phyloP scores from a whole-genome alignment of 1,284 basidiomycete species.

The Wallemia hederae region DNA sequence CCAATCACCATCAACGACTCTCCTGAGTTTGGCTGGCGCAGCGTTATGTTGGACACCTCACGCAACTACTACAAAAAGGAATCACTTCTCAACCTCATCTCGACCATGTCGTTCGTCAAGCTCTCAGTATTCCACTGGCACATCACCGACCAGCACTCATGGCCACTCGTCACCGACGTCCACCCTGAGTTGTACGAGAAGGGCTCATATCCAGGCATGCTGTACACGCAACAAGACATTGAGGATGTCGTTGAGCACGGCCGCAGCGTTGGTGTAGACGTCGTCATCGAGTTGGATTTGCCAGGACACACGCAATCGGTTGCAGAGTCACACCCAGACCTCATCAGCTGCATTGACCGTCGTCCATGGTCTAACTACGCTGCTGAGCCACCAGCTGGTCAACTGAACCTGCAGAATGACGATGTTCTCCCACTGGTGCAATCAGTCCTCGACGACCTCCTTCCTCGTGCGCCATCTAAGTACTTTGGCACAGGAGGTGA shows the following conservation, averaged over 20 bases:
- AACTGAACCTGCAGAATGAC: slow-evolving; percentile 8
- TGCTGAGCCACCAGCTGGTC: slow-evolving; percentile 12
- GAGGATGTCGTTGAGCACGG: slow-evolving; percentile 9
- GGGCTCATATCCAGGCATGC: slow-evolving; percentile 9
- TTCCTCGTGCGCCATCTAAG: neutral
- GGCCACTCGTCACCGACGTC: slow-evolving; percentile 9
- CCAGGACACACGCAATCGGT: slow-evolving; percentile 11
- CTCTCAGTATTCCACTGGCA: slow-evolving; percentile 5
- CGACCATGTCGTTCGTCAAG: slow-evolving; percentile 12
- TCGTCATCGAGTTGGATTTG: slow-evolving; percentile 12
- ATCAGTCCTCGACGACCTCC: neutral
- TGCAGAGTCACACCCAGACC: slow-evolving; percentile 4
- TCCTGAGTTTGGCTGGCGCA: slow-evolving; percentile 12
- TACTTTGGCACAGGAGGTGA: slow-evolving; percentile 13
- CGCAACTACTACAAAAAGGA: slow-evolving; percentile 10
- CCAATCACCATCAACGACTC: slow-evolving; percentile 11
- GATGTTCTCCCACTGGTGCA: slow-evolving; percentile 5
- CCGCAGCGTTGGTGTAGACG: slow-evolving; percentile 11
- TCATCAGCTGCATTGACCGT: neutral
- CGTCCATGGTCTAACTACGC: slow-evolving; percentile 3
- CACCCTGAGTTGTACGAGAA: slow-evolving; percentile 7
- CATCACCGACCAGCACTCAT: slow-evolving; percentile 11
- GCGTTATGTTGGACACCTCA: slow-evolving; percentile 12
- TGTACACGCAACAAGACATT: slow-evolving; percentile 10
- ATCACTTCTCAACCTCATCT: slow-evolving; percentile 8